Percentiles rank a stretch among this genome's conserved stretches.
Conservation (phyloP, 768 basidiomycete species). For the Xerocomellus dryophilus region DNA sequence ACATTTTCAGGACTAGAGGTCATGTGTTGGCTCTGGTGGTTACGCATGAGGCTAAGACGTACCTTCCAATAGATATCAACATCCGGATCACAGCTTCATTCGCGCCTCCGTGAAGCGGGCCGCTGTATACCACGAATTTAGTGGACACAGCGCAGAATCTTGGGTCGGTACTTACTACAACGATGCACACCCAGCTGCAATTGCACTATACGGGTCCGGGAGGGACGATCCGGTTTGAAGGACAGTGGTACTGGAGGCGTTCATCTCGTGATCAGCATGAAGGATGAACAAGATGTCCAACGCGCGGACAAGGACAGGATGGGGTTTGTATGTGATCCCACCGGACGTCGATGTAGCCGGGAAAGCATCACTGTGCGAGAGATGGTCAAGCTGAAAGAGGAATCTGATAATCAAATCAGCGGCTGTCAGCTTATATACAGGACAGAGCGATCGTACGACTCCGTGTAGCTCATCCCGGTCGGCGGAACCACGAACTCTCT, state of each 20-base stretch:
- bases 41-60: conserved; percentile 20
- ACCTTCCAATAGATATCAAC: conserved; percentile 85
- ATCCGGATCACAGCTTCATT: conserved; percentile 95
- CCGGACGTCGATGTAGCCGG: conserved; percentile 39
- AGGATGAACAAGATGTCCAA: conserved; percentile 85
- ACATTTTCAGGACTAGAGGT: conserved; percentile 70
- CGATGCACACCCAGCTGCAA: conserved; percentile 87
- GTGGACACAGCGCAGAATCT: background rate
- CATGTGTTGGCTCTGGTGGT: background rate
- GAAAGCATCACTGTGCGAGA: conserved; percentile 37
- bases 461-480: conserved; percentile 77
- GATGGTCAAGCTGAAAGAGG: conserved; percentile 87
- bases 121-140: conserved; percentile 7
- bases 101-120: conserved; percentile 62
- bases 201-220: conserved; percentile 86
- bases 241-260: conserved; percentile 82
- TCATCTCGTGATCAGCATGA: conserved; percentile 89
- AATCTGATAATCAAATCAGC: conserved; percentile 45
- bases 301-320: conserved; percentile 83
- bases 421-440: background rate
- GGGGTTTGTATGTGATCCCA: conserved; percentile 63
- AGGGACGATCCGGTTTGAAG: conserved; percentile 86
- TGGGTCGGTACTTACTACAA: conserved; percentile 60
- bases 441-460: conserved; percentile 48
- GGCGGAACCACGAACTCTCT: conserved; percentile 85